Base-by-base conservation (phyloP, 108 stramenopile genomes). In the Cyclotella atomus region DNA sequence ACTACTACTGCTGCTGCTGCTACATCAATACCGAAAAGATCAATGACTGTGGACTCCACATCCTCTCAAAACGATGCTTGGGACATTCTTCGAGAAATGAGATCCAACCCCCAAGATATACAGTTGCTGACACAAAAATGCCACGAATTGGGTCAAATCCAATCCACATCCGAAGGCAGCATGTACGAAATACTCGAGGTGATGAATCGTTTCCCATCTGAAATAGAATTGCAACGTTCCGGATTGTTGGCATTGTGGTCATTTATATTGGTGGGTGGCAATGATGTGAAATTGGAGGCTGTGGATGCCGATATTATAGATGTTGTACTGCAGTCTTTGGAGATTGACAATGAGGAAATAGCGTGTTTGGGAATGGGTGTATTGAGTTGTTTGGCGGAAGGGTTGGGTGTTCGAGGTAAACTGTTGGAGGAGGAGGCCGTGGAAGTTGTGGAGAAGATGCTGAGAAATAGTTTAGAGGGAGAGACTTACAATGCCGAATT, bases 131-230 rank as follows among this genome's bases (percentile, higher is more conserved):
- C 50, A 6, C 43, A 53, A 30, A 70, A 70, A 34, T 70, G 70
- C 43, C 57, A 70, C 30, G 45, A 70, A 23, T 32, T 70, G 0
- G 45, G 70, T 14, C 45, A 41, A 15, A 46, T 70, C 2, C 53
- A 59, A 0, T 19, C 70, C 29, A 70, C 59, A 44, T 6, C 56
- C 55, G 15, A 52, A 19, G 4, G 70, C 57, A 20, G 24, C 57
- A 5, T 70, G 29, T 70, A 70, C 32, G 70, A 70, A 59, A 30
- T 70, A 12, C 44, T 70, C n/a, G 70, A 70, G 9, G 57, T 59
- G 5, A 45, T 70, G 57, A 12, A 32, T 9, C 57, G 70, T 45
- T 32, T 32, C 32, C 59, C 70, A 7, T n/a, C n/a, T 21, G 54
- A 59, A 0, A 30, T 17, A 36, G 32, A 59, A 23, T 33, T 70